A percentile compares a stretch with the other conserved stretches of the same genome.
phyloP scores from a whole-genome alignment of 169 alveolate species.

The Eimeria praecox region DNA sequence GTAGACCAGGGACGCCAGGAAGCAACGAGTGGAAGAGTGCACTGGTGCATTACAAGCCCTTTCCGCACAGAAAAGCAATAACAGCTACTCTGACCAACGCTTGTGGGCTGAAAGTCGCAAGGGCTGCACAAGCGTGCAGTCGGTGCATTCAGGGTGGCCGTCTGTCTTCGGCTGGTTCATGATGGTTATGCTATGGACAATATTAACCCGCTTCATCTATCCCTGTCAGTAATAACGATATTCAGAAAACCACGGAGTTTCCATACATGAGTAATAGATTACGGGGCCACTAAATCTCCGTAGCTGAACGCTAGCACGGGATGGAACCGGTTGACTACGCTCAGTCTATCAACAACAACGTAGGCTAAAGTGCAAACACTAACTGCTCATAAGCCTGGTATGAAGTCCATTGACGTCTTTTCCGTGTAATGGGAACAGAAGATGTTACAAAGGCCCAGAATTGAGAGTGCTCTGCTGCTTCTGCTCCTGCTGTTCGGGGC shows the following conservation, averaged over 20 bases:
- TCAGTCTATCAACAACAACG: not conserved
- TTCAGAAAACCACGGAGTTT: not conserved
- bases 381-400: no score
- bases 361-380: not conserved
- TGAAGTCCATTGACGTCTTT: not conserved
- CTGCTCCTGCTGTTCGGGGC: not conserved
- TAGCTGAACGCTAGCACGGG: not conserved
- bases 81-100: not conserved
- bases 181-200: not conserved
- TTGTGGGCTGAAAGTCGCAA: not conserved
- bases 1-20: not conserved
- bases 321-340: not conserved
- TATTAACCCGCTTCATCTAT: not conserved
- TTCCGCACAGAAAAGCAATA: not conserved
- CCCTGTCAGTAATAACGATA: not conserved
- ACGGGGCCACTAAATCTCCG: not conserved
- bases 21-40: constrained; percentile 24
- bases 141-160: not conserved
- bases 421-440: not conserved
- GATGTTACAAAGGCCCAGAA: not conserved
- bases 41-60: not conserved
- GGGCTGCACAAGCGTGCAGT: not conserved
- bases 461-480: not conserved
- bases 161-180: not conserved
- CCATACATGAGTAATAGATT: not conserved